These are phyloP conservation scores for Rubia balearica DNA, from an alignment of 305 asterid species.

Conservation along the genomic window DNA sequence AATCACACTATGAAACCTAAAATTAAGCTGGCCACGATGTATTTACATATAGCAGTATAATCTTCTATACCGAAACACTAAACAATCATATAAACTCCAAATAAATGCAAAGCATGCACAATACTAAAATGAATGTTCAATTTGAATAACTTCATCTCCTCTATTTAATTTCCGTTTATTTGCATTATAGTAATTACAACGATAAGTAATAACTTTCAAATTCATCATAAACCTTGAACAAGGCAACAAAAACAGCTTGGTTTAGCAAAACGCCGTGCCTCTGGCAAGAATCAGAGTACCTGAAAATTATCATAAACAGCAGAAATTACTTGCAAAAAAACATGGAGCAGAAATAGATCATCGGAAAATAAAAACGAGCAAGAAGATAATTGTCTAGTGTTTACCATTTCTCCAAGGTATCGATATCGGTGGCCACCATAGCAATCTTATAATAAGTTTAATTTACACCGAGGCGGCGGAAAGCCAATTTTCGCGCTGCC, in stretches of 20 bases:
- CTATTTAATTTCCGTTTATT: neutral
- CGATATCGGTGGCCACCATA: conserved; percentile 24
- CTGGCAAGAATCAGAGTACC: conserved; percentile 65
- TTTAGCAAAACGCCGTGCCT: conserved; percentile 47
- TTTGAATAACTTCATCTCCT: neutral
- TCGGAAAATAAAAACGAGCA: neutral
- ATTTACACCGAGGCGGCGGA: neutral
- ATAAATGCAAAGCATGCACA: neutral
- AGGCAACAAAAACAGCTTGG: conserved; percentile 47
- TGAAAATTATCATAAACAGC: conserved; percentile 24
- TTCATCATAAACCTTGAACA: conserved; percentile 53
- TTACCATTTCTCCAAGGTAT: conserved; percentile 26
- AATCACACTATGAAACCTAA: neutral
- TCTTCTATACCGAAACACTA: neutral
- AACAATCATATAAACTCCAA: neutral
- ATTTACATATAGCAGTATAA: neutral
- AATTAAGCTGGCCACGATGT: neutral
- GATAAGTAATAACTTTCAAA: conserved; percentile 11
- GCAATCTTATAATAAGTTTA: neutral
- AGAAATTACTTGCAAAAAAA: neutral
- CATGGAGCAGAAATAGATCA: neutral
- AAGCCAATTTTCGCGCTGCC: neutral
- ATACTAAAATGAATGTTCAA: neutral
- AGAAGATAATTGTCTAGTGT: neutral
- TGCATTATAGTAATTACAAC: neutral